Evolutionary conservation across 2,329 filamentous ascomycete species (phyloP).

Genomic region (Sarocladium oryzae): DNA sequence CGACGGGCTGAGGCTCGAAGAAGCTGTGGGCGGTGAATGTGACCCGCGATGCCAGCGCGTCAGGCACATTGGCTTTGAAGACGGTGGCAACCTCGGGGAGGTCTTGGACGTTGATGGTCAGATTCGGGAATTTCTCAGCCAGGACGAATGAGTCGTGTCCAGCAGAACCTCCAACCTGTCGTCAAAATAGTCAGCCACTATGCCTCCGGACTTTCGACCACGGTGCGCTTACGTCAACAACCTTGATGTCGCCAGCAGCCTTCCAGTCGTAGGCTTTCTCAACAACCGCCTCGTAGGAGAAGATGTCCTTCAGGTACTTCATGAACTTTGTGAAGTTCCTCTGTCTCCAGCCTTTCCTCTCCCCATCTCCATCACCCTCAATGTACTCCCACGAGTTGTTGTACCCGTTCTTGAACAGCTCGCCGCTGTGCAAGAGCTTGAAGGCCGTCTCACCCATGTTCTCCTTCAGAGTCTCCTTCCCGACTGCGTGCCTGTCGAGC

Average conservation of each 20-base stretch:
- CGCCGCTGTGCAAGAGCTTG: conserved; percentile 26
- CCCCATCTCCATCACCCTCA: conserved; percentile 33
- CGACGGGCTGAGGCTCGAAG: conserved; percentile 30
- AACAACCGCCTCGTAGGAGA: conserved; percentile 28
- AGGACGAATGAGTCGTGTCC: conserved; percentile 35
- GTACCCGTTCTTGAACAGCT: conserved; percentile 19
- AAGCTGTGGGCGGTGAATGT: conserved; percentile 31
- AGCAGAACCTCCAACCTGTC: conserved; percentile 34
- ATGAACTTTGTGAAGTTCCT: conserved; percentile 34
- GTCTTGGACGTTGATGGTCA: conserved; percentile 39
- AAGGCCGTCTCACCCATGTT: conserved; percentile 31
- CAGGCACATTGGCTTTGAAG: conserved; percentile 28
- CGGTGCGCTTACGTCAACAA: conserved; percentile 35
- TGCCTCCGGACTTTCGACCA: too few relatives aligned
- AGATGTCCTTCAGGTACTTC: conserved; percentile 33
- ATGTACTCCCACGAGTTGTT: conserved; percentile 31
- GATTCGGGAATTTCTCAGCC: conserved; percentile 32
- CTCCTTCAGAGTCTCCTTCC: conserved; percentile 23
- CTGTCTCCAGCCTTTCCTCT: conserved; percentile 30
- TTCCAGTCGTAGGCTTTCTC: conserved; percentile 30
- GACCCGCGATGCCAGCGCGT: conserved; percentile 25
- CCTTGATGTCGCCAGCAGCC: conserved; percentile 25
- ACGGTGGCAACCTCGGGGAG: conserved; percentile 29
- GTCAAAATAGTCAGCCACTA: too few relatives aligned
- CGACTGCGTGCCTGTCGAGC: conserved; percentile 24